Evolutionary conservation across 306 rosid species (phyloP), one percentile per base, ranked within the genome.

Genomic region (Quercus variabilis): DNA sequence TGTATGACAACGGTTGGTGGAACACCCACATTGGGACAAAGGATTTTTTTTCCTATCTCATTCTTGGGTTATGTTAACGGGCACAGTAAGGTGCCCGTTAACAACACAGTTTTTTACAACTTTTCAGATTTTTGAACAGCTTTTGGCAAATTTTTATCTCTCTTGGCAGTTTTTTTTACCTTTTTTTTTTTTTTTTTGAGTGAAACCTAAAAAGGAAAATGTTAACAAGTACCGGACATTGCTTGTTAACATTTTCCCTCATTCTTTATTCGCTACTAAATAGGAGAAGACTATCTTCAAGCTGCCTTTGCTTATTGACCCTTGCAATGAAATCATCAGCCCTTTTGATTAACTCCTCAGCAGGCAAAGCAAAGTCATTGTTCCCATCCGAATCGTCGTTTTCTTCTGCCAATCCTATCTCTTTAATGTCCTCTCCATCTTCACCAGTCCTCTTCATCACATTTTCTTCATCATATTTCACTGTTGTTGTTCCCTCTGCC

Each of bases 251-350:
- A 28, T 28, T 28, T 28, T 3, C 30, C 30, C 46, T 41, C 46
- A 2, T 41, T 41, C 4, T 55, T 41, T 28, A 76, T 57, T 77
- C 88, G 67, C 64, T 65, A 46, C 81, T 80, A 76, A 70, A 74
- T 1, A 79, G 74, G 63, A 88, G 56, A 74, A 84, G 82, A 71
- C 65, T 68, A 81, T 89, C 90, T 85, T 94, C 98, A 85, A 87
- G 78, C 73, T 57, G 79, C 85, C 90, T 88, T 43, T 86, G 90
- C 76, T 83, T 84, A 57, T 86, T 91, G 11, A 91, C 91, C 87
- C 94, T 94, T 20, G 97, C 97, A 82, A 94, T 92, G 75, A 88
- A 89, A 79, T 89, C 97, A 74, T 94, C 98, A 56, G 94, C 97
- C 83, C 97, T 94, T 90, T 74, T 87, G 71, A 41, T 89, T 87